phyloP scores from a whole-genome alignment of 1,284 basidiomycete genomes.

The Cutaneotrichosporon spelunceum region DNA sequence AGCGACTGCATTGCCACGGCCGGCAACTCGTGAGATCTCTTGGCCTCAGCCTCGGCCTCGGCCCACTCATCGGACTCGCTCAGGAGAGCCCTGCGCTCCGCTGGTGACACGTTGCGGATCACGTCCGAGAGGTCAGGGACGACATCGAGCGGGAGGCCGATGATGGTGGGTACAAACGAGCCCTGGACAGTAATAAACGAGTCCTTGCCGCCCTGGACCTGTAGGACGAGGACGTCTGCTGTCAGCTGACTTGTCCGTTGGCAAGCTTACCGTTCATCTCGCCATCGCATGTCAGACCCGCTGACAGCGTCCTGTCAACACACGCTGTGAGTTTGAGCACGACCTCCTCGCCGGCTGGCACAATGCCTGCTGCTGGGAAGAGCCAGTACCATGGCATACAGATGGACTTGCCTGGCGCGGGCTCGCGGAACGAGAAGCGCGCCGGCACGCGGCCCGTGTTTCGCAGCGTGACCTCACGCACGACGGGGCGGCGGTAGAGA shows the following conservation, averaged over 20 bases:
- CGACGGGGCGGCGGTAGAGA: conserved; percentile 26
- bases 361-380: conserved; percentile 31
- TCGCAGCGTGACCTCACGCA: conserved; percentile 27
- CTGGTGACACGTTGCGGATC: conserved; percentile 27
- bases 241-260: not conserved
- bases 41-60: not conserved
- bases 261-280: conserved; percentile 39
- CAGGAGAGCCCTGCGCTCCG: conserved; percentile 31
- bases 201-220: conserved; percentile 40
- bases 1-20: not conserved
- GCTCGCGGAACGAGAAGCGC: conserved; percentile 36
- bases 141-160: conserved; percentile 34
- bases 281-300: conserved; percentile 16
- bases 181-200: conserved; percentile 43
- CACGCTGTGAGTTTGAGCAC: conserved; percentile 28
- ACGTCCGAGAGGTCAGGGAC: conserved; percentile 28
- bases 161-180: conserved; percentile 33
- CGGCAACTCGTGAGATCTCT: not conserved
- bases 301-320: conserved; percentile 33
- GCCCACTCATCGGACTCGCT: not conserved
- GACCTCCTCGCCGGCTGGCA: conserved; percentile 30
- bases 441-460: conserved; percentile 42
- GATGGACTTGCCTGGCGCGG: conserved; percentile 35
- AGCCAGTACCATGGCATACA: conserved; percentile 43
- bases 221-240: conserved; percentile 44